A percentile compares a stretch with the other conserved stretches of the same genome.
phyloP scores from a whole-genome alignment of 169 alveolate species.

The Plasmodium berghei region DNA sequence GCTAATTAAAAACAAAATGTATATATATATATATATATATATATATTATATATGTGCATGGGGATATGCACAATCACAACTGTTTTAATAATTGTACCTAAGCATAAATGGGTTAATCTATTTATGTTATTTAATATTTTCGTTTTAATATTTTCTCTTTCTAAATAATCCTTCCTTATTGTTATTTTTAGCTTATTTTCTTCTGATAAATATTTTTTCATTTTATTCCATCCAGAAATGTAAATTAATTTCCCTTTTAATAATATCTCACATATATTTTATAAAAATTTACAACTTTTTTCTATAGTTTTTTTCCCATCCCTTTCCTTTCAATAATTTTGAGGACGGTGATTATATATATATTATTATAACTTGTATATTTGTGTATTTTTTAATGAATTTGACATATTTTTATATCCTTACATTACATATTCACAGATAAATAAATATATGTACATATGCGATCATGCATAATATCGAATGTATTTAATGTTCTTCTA shows the following conservation, averaged over 20 bases:
- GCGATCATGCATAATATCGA: too few relatives aligned
- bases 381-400: too few relatives aligned
- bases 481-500: too few relatives aligned
- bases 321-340: too few relatives aligned
- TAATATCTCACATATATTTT: not conserved
- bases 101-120: slow-evolving; percentile 47
- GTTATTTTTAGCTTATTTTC: slow-evolving; percentile 51
- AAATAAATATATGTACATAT: too few relatives aligned
- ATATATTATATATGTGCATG: not conserved
- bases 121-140: slow-evolving; percentile 57
- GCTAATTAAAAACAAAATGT: too few relatives aligned
- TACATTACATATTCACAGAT: too few relatives aligned
- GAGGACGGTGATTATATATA: too few relatives aligned
- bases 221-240: slow-evolving; percentile 6
- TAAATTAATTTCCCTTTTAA: not conserved
- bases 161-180: slow-evolving; percentile 56
- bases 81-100: slow-evolving; percentile 12
- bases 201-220: slow-evolving; percentile 54
- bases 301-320: too few relatives aligned
- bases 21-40: not conserved
- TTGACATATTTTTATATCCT: too few relatives aligned
- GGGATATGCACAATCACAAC: not conserved
- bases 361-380: too few relatives aligned
- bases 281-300: too few relatives aligned
- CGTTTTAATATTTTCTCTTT: slow-evolving; percentile 50